Evolutionary conservation across 2,329 filamentous ascomycete species (phyloP).

Genomic region (Nectriaceae sp.): DNA sequence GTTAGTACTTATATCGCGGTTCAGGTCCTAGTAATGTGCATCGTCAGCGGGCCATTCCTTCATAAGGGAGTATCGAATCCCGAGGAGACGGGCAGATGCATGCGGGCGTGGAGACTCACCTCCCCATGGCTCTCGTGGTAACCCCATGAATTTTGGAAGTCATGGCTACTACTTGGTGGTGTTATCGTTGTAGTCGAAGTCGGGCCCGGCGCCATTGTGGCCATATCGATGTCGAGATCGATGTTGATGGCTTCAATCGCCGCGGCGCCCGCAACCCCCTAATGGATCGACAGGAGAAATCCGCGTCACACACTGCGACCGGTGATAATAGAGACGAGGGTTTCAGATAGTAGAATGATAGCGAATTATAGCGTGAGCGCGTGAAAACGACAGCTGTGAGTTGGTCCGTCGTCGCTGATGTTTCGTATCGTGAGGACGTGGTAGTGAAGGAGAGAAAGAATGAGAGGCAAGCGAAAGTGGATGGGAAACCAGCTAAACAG

Average conservation of each 20-base stretch:
- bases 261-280: constrained; percentile 32
- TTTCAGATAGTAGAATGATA: neutral
- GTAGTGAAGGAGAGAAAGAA: neutral
- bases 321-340: neutral
- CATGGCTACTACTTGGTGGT: constrained; percentile 52
- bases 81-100: neutral
- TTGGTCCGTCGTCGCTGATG: neutral
- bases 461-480: neutral
- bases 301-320: constrained; percentile 1
- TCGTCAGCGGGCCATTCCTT: constrained; percentile 15
- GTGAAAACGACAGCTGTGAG: neutral
- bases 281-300: constrained; percentile 8
- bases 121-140: constrained; percentile 36
- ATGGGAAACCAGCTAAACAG: too few species aligned
- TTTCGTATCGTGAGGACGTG: neutral
- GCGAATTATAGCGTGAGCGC: neutral
- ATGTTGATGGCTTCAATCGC: constrained; percentile 17
- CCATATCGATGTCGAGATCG: constrained; percentile 40
- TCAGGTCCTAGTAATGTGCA: constrained; percentile 16
- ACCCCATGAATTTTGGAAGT: constrained; percentile 48
- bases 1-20: constrained; percentile 18
- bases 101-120: constrained; percentile 34
- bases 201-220: constrained; percentile 53
- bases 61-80: neutral
- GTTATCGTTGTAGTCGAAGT: constrained; percentile 50